phyloP scores from a whole-genome alignment of 352 stramenopile species.

The Globisporangium emineosum region DNA sequence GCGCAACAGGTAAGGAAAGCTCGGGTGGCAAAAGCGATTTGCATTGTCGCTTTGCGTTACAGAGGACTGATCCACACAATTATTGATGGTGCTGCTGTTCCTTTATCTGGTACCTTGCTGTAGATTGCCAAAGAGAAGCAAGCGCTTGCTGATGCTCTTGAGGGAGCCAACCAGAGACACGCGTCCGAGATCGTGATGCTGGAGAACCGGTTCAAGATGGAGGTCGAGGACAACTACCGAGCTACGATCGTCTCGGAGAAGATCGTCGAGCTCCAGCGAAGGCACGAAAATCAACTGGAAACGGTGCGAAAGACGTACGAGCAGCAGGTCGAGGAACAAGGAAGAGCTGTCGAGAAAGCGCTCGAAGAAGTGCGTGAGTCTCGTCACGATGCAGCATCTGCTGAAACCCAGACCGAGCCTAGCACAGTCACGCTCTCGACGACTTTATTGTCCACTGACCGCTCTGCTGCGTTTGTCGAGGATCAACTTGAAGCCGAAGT shows the following conservation, averaged over 20 bases:
- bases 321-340: constrained; percentile 22
- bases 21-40: too few species aligned
- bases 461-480: not conserved
- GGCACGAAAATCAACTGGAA: constrained; percentile 20
- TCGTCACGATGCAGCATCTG: not conserved
- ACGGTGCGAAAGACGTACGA: constrained; percentile 24
- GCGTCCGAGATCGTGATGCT: constrained; percentile 5
- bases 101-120: not conserved
- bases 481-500: constrained; percentile 11
- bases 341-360: constrained; percentile 16
- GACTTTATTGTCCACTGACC: not conserved
- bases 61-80: not conserved
- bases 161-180: not conserved
- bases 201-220: constrained; percentile 12
- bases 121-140: constrained; percentile 14
- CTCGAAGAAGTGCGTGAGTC: constrained; percentile 9
- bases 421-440: not conserved
- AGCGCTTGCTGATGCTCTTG: not conserved
- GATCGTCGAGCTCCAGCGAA: constrained; percentile 10
- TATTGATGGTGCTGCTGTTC: not conserved
- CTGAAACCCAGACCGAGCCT: constrained; percentile 23
- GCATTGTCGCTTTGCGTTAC: not conserved
- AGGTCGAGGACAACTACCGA: constrained; percentile 13
- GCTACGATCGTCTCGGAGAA: constrained; percentile 17
- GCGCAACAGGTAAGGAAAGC: constrained; percentile 8